Evolutionary conservation across 1,284 basidiomycete species (phyloP), one percentile per base, ranked within the genome.

Genomic region (Neotropicomus parvogracilis): DNA sequence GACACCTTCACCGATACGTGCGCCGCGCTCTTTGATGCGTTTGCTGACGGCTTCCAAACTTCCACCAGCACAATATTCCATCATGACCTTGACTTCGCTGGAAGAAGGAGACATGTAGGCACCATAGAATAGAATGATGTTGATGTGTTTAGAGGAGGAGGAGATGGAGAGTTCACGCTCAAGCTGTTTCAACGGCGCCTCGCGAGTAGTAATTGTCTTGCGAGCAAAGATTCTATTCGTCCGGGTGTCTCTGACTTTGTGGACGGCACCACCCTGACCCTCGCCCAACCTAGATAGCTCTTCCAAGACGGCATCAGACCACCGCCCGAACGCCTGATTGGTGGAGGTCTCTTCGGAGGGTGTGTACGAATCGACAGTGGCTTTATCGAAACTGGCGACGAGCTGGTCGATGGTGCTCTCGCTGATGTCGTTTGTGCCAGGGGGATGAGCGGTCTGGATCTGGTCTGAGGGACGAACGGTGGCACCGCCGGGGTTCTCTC

Each of bases 121-220:
- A 40, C 95, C 97, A 63, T 91, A 89, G 73, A 95, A 98, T 48
- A 82, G 77, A 46, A 95, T 87, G 68, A 99, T 97, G 66, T 93
- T 95, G 54, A 83, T 74, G 58, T 97, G 92, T 40, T 83, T 75
- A 49, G 89, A 93, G 35, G 83, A 80, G 32, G 91, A 85, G 55
- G 93, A 90, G 69, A 98, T 94, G 43, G 84, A 81, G 48, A 99
- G 79, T 70, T 99, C 97, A 34, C 95, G 86, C 37, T 97, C 75
- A 49, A 98, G 82, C 71, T 99, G 95, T 60, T 87, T 91, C 64
- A 90, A 80, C 3, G 95, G 95, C 42, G 94, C 95, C 55, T 95
- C 90, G 34, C 89, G 90, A 11, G 93, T 94, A 9, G 92, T 89
- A 62, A 99, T 97, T 19, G 94, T 91, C 81, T 99, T 99, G 60